phyloP scores from a whole-genome alignment of 805 yeast genomes.

The Saturnispora zaruensis region DNA sequence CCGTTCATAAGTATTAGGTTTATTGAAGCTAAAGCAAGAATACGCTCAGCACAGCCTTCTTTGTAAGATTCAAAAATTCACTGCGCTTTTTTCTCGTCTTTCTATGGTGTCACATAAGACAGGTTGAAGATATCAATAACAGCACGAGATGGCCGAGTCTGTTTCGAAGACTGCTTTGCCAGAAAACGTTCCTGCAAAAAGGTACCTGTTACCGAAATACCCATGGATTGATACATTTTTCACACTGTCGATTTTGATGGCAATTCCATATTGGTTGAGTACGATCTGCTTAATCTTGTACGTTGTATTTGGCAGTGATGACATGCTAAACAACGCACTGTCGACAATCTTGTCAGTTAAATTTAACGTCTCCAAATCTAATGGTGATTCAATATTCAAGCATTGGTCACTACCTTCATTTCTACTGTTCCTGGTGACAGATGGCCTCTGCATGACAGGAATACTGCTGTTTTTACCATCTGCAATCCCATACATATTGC shows the following conservation, averaged over 20 bases:
- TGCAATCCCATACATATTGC: constrained; percentile 20
- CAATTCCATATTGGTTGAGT: constrained; percentile 25
- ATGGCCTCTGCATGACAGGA: constrained; percentile 15
- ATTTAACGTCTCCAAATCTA: constrained; percentile 16
- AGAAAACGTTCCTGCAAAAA: not conserved
- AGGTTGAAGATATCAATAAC: not conserved
- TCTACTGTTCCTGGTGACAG: constrained; percentile 13
- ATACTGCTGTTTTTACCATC: constrained; percentile 20
- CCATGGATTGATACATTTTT: constrained; percentile 7
- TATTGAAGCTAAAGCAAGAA: not conserved
- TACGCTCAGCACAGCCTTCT: not conserved
- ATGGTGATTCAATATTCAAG: not conserved
- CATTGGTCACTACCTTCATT: constrained; percentile 9
- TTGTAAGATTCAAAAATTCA: not conserved
- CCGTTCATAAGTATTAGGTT: not conserved
- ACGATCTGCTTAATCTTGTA: constrained; percentile 16
- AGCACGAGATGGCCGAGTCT: not conserved
- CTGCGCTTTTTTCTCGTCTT: not conserved
- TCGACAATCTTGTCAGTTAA: constrained; percentile 23
- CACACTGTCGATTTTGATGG: constrained; percentile 13
- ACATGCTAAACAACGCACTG: constrained; percentile 22
- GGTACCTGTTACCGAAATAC: constrained; percentile 1
- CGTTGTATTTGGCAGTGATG: constrained; percentile 21
- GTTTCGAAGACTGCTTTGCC: not conserved
- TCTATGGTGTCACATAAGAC: not conserved